These are phyloP conservation scores for Fusarium sp. DNA, from an alignment of 2,329 filamentous ascomycete species.

Conservation along the genomic window DNA sequence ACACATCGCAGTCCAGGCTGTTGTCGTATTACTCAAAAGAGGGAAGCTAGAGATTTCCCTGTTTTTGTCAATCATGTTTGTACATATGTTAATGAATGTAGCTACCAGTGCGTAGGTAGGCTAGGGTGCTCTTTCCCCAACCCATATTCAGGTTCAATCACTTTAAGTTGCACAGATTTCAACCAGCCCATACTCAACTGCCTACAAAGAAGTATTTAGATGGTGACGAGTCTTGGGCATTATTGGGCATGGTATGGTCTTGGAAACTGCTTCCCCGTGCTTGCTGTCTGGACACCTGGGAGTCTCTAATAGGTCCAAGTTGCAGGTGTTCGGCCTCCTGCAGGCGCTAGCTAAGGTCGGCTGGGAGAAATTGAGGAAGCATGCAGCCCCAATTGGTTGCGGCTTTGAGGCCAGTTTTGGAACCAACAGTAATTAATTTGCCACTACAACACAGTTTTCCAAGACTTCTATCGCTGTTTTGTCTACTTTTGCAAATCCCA, in stretches of 20 bases:
- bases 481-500: too few species aligned
- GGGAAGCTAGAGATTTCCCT: fast-evolving
- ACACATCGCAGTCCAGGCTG: fast-evolving
- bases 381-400: fast-evolving
- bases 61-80: not conserved
- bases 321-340: not conserved
- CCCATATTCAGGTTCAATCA: not conserved
- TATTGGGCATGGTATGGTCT: not conserved
- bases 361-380: not conserved
- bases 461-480: fast-evolving
- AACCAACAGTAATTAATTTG: not conserved
- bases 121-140: too few species aligned
- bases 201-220: fast-evolving
- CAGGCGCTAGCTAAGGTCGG: not conserved
- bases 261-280: too few species aligned
- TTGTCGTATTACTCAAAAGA: fast-evolving
- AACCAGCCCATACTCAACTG: fast-evolving
- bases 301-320: not conserved
- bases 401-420: not conserved
- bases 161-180: not conserved
- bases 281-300: not conserved
- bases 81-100: too few species aligned
- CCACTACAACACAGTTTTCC: fast-evolving
- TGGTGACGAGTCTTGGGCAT: not conserved
- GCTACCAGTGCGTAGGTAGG: too few species aligned